Evolutionary conservation across 2,329 filamentous ascomycete genomes (phyloP).

Genomic region (Penicillium sp.): DNA sequence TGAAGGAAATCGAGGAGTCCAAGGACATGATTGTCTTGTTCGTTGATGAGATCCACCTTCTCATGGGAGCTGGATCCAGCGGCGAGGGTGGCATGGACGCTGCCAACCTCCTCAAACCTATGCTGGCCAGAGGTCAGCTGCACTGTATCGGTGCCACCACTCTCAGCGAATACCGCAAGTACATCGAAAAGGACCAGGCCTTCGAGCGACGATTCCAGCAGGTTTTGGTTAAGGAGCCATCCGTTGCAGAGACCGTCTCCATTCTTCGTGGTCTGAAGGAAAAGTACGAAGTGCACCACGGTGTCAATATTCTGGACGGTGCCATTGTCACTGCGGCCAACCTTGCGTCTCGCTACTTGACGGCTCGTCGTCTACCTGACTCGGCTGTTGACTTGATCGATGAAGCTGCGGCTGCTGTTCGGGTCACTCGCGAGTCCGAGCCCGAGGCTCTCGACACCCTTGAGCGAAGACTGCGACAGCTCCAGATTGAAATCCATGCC

Average conservation of each 20-base stretch:
- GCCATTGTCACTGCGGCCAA: slow-evolving; percentile 89
- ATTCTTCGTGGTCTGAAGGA: slow-evolving; percentile 98
- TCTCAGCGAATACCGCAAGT: slow-evolving; percentile 91
- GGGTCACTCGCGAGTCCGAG: slow-evolving; percentile 91
- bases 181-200: slow-evolving; percentile 96
- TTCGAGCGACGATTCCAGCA: slow-evolving; percentile 99
- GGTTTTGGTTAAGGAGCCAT: slow-evolving; percentile 91
- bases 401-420: slow-evolving; percentile 92
- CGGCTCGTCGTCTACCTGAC: slow-evolving; percentile 82
- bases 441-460: slow-evolving; percentile 93
- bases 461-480: slow-evolving; percentile 80
- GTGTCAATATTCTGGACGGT: slow-evolving; percentile 91
- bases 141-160: slow-evolving; percentile 98
- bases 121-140: slow-evolving; percentile 91
- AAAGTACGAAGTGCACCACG: slow-evolving; percentile 96
- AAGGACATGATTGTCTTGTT: slow-evolving; percentile 98
- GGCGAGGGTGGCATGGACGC: slow-evolving; percentile 99
- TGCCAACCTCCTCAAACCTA: slow-evolving; percentile 94
- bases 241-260: slow-evolving; percentile 83
- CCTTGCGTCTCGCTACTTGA: slow-evolving; percentile 88
- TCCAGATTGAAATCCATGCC: slow-evolving; percentile 96
- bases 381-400: slow-evolving; percentile 96
- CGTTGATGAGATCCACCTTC: slow-evolving; percentile 95
- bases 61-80: slow-evolving; percentile 93
- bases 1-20: slow-evolving; percentile 92